phyloP scores from a whole-genome alignment of 768 basidiomycete species.

The Mycena pura region DNA sequence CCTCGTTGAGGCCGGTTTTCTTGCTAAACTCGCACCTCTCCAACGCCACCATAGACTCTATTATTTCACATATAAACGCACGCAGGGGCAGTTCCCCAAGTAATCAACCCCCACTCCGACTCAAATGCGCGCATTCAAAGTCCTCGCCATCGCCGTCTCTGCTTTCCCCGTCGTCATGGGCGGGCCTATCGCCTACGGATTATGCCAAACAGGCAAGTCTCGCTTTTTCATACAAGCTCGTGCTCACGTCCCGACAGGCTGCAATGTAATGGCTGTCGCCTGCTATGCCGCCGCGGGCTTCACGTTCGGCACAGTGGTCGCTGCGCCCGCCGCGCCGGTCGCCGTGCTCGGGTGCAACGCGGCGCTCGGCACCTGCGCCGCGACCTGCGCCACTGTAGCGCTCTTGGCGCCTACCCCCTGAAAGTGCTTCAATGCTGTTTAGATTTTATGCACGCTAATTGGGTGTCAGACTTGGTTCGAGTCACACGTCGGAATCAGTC shows the following conservation, averaged over 20 bases:
- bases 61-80: no score
- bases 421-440: no score
- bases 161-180: slow-evolving; percentile 22
- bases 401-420: slow-evolving; percentile 46
- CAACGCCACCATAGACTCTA: no score
- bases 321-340: slow-evolving; percentile 41
- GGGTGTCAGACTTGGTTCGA: no score
- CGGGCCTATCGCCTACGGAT: slow-evolving; percentile 46
- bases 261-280: slow-evolving; percentile 46
- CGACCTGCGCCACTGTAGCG: slow-evolving; percentile 43
- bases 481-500: no score
- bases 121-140: slow-evolving; percentile 10
- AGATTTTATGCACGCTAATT: no score
- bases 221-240: no score
- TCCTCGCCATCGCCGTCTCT: slow-evolving; percentile 1
- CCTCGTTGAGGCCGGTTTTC: no score
- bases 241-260: slow-evolving; percentile 29
- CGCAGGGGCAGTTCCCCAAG: no score
- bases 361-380: slow-evolving; percentile 49
- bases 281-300: slow-evolving; percentile 50
- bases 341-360: slow-evolving; percentile 47
- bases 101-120: not conserved
- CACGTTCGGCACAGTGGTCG: slow-evolving; percentile 48
- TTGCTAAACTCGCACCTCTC: no score
- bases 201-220: slow-evolving; percentile 50